Conservation (phyloP, 495 filamentous ascomycete genomes). For the Bacidia rubella region DNA sequence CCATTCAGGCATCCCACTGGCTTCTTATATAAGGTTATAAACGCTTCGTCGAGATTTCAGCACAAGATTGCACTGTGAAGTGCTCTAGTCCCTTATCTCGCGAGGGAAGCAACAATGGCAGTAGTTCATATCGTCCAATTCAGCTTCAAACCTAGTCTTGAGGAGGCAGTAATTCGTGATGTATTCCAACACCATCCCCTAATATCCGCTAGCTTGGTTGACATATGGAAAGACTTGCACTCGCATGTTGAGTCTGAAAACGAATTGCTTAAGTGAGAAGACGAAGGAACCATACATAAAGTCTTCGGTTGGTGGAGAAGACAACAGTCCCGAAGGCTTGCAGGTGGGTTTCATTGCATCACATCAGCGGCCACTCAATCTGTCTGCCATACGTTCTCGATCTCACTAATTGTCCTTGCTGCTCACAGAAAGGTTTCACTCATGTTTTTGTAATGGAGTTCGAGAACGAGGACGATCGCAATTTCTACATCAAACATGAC, state of each 20-base stretch:
- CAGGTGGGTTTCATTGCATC: slow-evolving; percentile 30
- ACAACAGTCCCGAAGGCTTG: slow-evolving; percentile 44
- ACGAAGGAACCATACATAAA: slow-evolving; percentile 42
- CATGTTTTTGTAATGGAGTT: slow-evolving; percentile 55
- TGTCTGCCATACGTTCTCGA: too few species aligned
- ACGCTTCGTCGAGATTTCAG: too few species aligned
- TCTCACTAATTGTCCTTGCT: background rate
- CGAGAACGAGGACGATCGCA: slow-evolving; percentile 37
- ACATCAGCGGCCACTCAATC: background rate
- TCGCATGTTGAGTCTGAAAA: slow-evolving; percentile 26
- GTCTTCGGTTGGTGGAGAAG: slow-evolving; percentile 38
- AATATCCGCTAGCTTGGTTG: background rate
- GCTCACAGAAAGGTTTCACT: slow-evolving; percentile 34
- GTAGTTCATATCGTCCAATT: background rate
- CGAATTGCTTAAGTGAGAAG: slow-evolving; percentile 25
- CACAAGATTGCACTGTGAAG: too few species aligned
- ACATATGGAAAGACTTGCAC: slow-evolving; percentile 25
- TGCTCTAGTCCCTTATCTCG: background rate
- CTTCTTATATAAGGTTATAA: too few species aligned
- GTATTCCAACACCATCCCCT: background rate
- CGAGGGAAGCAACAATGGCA: background rate
- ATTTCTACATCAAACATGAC: slow-evolving; percentile 42
- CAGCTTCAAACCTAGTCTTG: background rate
- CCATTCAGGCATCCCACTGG: too few species aligned
- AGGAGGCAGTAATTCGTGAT: background rate